Conservation (phyloP, 352 stramenopile species). For the Phytophthora agathidicida region DNA sequence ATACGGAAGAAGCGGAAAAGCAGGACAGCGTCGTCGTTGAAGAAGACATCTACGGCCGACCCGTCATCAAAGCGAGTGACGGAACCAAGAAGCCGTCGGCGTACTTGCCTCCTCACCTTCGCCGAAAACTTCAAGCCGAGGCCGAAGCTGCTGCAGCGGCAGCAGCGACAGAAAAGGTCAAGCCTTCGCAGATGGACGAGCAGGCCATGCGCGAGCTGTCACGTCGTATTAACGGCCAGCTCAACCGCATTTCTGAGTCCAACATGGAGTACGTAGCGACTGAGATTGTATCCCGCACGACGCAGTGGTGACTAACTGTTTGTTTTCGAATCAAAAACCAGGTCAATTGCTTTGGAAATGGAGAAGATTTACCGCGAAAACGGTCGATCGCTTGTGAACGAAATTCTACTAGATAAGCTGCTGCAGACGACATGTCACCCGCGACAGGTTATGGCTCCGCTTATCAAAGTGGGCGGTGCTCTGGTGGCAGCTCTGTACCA, state of each 20-base stretch:
- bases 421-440: conserved; percentile 66
- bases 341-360: conserved; percentile 77
- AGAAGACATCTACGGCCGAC: conserved; percentile 87
- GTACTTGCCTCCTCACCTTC: conserved; percentile 90
- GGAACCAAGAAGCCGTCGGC: conserved; percentile 52
- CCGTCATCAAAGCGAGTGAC: conserved; percentile 57
- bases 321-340: conserved; percentile 17
- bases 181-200: conserved; percentile 72
- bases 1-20: conserved; percentile 24
- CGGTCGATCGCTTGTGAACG: conserved; percentile 73
- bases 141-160: conserved; percentile 40
- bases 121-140: conserved; percentile 65
- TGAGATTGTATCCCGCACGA: neutral
- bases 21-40: conserved; percentile 52
- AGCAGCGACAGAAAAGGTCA: conserved; percentile 29
- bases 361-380: conserved; percentile 82
- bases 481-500: conserved; percentile 79
- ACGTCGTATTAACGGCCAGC: conserved; percentile 85
- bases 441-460: conserved; percentile 74
- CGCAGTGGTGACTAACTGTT: conserved; percentile 4
- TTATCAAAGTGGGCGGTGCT: conserved; percentile 79
- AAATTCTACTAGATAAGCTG: conserved; percentile 74
- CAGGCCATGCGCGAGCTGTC: conserved; percentile 71
- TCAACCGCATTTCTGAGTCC: conserved; percentile 92
- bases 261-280: conserved; percentile 83